A percentile compares a stretch with the other conserved stretches of the same genome.
Conservation (phyloP, 371 early-diverging fungal species). For the Zopfochytrium polystomum region DNA sequence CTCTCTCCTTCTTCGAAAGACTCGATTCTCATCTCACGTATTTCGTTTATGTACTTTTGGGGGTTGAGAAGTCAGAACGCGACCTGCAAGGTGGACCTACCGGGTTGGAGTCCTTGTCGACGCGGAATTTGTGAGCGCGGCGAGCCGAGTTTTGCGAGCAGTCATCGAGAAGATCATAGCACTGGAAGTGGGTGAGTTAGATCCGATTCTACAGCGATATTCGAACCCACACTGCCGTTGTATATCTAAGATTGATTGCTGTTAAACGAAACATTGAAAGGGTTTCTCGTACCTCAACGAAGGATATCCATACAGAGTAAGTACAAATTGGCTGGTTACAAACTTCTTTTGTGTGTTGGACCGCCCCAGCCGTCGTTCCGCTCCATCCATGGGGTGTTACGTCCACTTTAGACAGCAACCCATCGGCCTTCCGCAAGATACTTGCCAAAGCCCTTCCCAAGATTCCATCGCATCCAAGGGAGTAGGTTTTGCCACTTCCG, state of each 20-base stretch:
- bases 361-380: not conserved
- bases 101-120: constrained; percentile 7
- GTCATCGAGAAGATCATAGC: constrained; percentile 11
- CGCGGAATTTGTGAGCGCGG: not conserved
- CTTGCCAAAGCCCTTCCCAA: not conserved
- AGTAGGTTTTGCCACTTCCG: constrained; percentile 28
- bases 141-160: not conserved
- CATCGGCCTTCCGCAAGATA: not conserved
- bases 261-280: no score
- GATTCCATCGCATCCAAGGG: not conserved
- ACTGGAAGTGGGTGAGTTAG: constrained; percentile 2
- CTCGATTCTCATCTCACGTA: constrained; percentile 11
- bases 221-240: constrained; percentile 6
- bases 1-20: constrained; percentile 5
- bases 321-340: not conserved
- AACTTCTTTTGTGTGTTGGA: not conserved
- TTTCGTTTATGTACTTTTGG: constrained; percentile 9
- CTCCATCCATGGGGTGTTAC: constrained; percentile 8
- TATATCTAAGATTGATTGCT: constrained; percentile 11
- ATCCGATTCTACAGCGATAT: not conserved
- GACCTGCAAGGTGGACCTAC: not conserved
- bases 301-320: constrained; percentile 21
- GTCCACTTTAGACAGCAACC: not conserved
- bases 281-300: constrained; percentile 15
- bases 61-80: not conserved